Base-by-base conservation (phyloP, 2,329 filamentous ascomycete species). In the Endothia cerciana region DNA sequence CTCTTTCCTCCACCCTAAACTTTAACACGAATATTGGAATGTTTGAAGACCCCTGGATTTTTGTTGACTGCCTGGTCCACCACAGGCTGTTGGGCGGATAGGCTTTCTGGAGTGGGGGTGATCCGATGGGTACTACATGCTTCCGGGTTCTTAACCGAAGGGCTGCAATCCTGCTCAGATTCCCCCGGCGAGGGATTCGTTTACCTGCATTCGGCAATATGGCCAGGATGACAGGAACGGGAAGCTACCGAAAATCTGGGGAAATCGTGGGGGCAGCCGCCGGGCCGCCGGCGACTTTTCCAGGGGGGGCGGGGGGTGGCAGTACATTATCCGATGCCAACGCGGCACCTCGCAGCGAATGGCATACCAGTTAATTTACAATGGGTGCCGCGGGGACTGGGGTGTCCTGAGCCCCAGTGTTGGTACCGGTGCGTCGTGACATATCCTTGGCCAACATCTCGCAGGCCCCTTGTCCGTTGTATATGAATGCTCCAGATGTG, bases 91-190 rank as follows among this genome's bases (percentile, higher is more conserved):
- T 13, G 45, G 45, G 15, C 22, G 13, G 11, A 15, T 51, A 22
- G 2, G 4, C 13, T 22, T n/a, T n/a, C 30, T 38, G n/a, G 6
- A 25, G 36, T 15, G 11, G 7, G 22, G 17, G n/a, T n/a, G n/a
- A 59, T 59, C 57, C 57, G 57, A 45, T 43, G 57, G n/a, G 6
- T 17, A 30, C 22, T 41, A 22, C 57, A 30, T 19, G 57, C 38
- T 45, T 59, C 57, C 57, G 57, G 57, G 57, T 59, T 45, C 57
- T 30, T 33, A 59, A 33, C 57, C 57, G 57, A 43, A n/a, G 40
- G 2, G 25, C 33, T 43, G 40, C n/a, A 25, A 2, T 33, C 30
- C n/a, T n/a, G 11, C 30, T 56, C 4, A 11, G 10, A 22, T 2
- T 11, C 11, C 30, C n/a, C n/a, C n/a, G n/a, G n/a, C n/a, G n/a